Conservation (phyloP, 1,139 yeast species). For the Hansenula lynferdii region DNA sequence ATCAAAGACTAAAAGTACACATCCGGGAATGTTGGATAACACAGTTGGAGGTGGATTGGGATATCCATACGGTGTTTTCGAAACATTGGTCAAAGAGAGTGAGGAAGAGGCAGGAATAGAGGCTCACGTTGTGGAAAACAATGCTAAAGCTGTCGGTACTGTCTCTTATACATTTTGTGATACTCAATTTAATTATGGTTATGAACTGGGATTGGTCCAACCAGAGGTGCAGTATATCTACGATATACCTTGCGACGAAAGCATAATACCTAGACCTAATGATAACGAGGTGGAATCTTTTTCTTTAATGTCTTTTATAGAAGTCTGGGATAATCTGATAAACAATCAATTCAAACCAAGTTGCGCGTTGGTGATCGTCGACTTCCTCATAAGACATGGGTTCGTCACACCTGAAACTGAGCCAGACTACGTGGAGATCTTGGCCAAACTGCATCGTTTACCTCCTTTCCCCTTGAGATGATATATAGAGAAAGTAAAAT, state of each 20-base stretch:
- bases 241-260: slow-evolving; percentile 56
- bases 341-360: slow-evolving; percentile 79
- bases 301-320: slow-evolving; percentile 52
- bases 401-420: slow-evolving; percentile 56
- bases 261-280: slow-evolving; percentile 59
- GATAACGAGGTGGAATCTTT: slow-evolving; percentile 88
- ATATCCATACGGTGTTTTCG: slow-evolving; percentile 67
- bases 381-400: slow-evolving; percentile 84
- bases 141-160: slow-evolving; percentile 54
- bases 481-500: slow-evolving; percentile 2
- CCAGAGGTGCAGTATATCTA: slow-evolving; percentile 85
- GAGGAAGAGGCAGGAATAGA: slow-evolving; percentile 86
- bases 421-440: slow-evolving; percentile 54
- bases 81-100: slow-evolving; percentile 82
- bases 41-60: slow-evolving; percentile 96
- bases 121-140: slow-evolving; percentile 40
- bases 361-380: slow-evolving; percentile 75
- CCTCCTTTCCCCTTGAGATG: slow-evolving; percentile 61
- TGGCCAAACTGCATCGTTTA: slow-evolving; percentile 55
- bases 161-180: slow-evolving; percentile 45
- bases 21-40: slow-evolving; percentile 88
- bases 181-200: slow-evolving; percentile 21
- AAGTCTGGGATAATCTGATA: slow-evolving; percentile 44
- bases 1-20: slow-evolving; percentile 72
- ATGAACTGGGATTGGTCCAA: slow-evolving; percentile 57